Evolutionary conservation across 2,329 filamentous ascomycete genomes (phyloP).

Genomic region (Coniochaeta sp.): DNA sequence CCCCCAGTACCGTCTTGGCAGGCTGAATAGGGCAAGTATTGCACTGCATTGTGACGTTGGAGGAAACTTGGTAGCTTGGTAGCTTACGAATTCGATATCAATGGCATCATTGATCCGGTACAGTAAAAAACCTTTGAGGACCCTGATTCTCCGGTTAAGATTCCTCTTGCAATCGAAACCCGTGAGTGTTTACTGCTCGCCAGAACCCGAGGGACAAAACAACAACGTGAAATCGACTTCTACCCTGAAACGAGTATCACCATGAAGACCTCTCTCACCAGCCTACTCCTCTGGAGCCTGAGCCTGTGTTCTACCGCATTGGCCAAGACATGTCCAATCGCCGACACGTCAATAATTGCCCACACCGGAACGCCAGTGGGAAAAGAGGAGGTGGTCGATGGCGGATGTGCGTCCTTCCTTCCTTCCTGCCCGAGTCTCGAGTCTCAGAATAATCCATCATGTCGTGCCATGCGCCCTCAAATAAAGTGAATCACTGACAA

Average conservation of each 20-base stretch:
- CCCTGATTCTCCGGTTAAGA: too few relatives aligned
- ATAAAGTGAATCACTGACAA: background rate
- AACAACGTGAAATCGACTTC: too few relatives aligned
- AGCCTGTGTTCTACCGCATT: background rate
- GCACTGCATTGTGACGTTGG: background rate
- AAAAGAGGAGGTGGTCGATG: background rate
- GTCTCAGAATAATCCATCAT: too few relatives aligned
- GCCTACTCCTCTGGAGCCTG: background rate
- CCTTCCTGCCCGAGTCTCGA: too few relatives aligned
- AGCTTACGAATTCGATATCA: background rate
- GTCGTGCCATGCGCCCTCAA: too few relatives aligned
- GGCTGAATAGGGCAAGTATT: background rate
- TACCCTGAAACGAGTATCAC: background rate
- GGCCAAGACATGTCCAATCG: background rate
- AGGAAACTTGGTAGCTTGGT: too few relatives aligned
- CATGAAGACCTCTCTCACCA: background rate
- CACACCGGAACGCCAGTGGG: slow-evolving; percentile 2
- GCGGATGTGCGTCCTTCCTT: too few relatives aligned
- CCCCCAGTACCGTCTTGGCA: background rate
- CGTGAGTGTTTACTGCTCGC: too few relatives aligned
- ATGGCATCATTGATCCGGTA: background rate
- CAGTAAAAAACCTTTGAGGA: too few relatives aligned
- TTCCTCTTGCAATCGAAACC: too few relatives aligned
- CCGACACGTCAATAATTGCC: slow-evolving; percentile 1
- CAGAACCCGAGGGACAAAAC: too few relatives aligned